Conservation (phyloP, 179 eudicot species). For the Dionaea muscipula region DNA sequence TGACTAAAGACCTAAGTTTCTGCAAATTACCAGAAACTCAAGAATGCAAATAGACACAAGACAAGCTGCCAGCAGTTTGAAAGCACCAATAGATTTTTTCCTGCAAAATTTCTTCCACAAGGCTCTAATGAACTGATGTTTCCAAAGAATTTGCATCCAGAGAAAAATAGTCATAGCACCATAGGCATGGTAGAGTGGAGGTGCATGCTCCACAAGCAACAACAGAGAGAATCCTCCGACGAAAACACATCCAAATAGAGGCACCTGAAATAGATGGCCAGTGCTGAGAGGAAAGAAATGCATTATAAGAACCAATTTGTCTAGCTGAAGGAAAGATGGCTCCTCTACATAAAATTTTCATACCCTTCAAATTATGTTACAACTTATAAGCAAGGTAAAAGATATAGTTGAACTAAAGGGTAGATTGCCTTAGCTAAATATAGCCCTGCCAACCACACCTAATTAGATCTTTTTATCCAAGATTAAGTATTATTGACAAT, state of each 20-base stretch:
- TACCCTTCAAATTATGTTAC: neutral
- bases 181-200: constrained; percentile 88
- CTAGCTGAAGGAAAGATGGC: neutral
- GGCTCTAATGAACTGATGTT: constrained; percentile 52
- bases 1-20: constrained; percentile 1
- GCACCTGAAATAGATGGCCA: constrained; percentile 29
- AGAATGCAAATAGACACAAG: constrained; percentile 54
- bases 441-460: too few species aligned
- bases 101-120: constrained; percentile 42
- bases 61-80: constrained; percentile 39
- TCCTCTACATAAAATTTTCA: neutral
- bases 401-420: too few species aligned
- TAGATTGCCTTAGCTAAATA: too few species aligned
- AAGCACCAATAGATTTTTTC: constrained; percentile 24
- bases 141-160: constrained; percentile 76
- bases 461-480: too few species aligned
- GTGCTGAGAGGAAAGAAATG: neutral
- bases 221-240: constrained; percentile 41
- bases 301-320: constrained; percentile 1
- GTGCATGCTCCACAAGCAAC: constrained; percentile 61
- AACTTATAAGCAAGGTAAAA: neutral
- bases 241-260: constrained; percentile 42
- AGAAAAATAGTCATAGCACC: constrained; percentile 80
- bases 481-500: too few species aligned
- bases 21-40: constrained; percentile 58